phyloP scores from a whole-genome alignment of 2,329 filamentous ascomycete species.

The Xylariaceae sp. region DNA sequence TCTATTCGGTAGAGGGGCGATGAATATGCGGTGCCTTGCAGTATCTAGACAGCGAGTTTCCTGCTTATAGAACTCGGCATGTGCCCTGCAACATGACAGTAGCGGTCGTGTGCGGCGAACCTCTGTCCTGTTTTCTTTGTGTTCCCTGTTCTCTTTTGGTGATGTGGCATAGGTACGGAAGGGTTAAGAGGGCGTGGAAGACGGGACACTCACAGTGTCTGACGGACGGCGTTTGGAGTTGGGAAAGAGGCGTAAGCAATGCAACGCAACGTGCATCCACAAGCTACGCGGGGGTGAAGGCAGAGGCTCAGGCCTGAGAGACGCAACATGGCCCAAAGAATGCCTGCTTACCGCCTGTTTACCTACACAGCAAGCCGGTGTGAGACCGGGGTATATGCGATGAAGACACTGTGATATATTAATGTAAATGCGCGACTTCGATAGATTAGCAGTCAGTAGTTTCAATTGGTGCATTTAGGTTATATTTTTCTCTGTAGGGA shows the following conservation, averaged over 20 bases:
- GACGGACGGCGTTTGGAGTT: constrained; percentile 18
- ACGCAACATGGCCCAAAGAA: constrained; percentile 15
- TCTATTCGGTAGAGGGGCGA: constrained; percentile 13
- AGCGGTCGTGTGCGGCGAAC: constrained; percentile 5
- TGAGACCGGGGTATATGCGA: too few relatives aligned
- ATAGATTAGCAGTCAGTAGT: too few relatives aligned
- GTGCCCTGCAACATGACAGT: constrained; percentile 1
- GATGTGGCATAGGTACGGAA: constrained; percentile 10
- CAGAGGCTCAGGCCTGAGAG: constrained; percentile 12
- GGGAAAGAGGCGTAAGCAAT: constrained; percentile 16
- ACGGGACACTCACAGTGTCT: constrained; percentile 19
- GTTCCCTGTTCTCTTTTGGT: constrained; percentile 5
- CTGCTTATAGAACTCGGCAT: constrained; percentile 9
- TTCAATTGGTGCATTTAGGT: not conserved
- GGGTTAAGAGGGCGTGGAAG: constrained; percentile 16
- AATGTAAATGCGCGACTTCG: not conserved
- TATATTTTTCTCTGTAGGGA: too few relatives aligned
- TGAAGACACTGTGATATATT: not conserved
- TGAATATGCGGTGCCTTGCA: not conserved
- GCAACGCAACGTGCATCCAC: too few relatives aligned
- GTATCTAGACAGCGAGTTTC: constrained; percentile 1
- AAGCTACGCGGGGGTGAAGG: too few relatives aligned
- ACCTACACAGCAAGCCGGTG: not conserved
- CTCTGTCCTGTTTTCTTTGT: constrained; percentile 10
- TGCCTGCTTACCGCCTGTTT: constrained; percentile 9